Conservation (phyloP, 2,329 filamentous ascomycete genomes). For the Xylariaceae sp. region DNA sequence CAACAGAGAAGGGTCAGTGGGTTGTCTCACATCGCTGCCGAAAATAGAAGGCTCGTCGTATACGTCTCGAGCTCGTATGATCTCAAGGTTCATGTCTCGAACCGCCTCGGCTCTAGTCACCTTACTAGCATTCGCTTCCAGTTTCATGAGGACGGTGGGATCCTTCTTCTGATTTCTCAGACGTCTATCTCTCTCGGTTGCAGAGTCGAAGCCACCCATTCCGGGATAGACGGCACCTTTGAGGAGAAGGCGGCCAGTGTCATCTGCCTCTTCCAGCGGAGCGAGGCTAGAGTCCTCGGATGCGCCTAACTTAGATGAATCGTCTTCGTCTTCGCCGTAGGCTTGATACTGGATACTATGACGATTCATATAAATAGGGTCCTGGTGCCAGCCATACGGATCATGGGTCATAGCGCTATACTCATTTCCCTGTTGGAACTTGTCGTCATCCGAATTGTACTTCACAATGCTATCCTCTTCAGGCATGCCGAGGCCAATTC, state of each 20-base stretch:
- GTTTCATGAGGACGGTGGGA: slow-evolving; percentile 60
- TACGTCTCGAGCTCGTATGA: slow-evolving; percentile 49
- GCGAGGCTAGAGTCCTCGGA: slow-evolving; percentile 30
- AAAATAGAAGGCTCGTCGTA: slow-evolving; percentile 55
- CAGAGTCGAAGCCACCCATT: slow-evolving; percentile 78
- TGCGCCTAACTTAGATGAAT: slow-evolving; percentile 26
- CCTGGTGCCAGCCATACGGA: slow-evolving; percentile 11
- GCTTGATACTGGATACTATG: slow-evolving; percentile 12
- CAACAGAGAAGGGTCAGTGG: background rate
- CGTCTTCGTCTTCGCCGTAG: slow-evolving; percentile 18
- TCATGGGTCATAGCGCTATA: slow-evolving; percentile 1
- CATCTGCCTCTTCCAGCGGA: slow-evolving; percentile 28
- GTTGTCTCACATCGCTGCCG: slow-evolving; percentile 42
- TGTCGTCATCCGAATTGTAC: slow-evolving; percentile 21
- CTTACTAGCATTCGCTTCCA: slow-evolving; percentile 58
- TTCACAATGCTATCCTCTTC: slow-evolving; percentile 19
- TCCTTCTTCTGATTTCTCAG: slow-evolving; percentile 80
- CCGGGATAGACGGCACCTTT: slow-evolving; percentile 73
- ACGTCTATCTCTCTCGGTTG: slow-evolving; percentile 65
- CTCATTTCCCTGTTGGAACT: slow-evolving; percentile 9
- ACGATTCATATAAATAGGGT: slow-evolving; percentile 3
- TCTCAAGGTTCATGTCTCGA: slow-evolving; percentile 50
- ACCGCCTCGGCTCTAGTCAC: slow-evolving; percentile 62
- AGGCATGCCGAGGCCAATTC: background rate
- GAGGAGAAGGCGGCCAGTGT: slow-evolving; percentile 35